These are phyloP conservation scores for Aspergillus carlsbadensis DNA, from an alignment of 495 filamentous ascomycete genomes.

Conservation along the genomic window DNA sequence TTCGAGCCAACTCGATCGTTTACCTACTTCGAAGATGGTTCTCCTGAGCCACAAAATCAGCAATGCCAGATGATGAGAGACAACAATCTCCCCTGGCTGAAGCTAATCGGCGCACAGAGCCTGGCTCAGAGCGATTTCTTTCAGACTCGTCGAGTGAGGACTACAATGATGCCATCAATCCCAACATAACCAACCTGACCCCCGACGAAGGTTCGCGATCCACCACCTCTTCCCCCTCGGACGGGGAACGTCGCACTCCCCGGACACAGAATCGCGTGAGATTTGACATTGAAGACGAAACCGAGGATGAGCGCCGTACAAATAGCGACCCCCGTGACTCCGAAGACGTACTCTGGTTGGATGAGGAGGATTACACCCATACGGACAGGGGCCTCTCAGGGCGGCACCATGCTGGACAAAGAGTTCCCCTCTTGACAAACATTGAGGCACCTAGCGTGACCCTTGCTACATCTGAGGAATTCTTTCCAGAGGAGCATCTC, in stretches of 20 bases:
- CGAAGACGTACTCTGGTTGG: slow-evolving; percentile 48
- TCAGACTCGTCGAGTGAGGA: slow-evolving; percentile 25
- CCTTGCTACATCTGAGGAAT: slow-evolving; percentile 62
- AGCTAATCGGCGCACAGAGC: slow-evolving; percentile 25
- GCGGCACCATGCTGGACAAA: slow-evolving; percentile 38
- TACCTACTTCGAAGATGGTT: not conserved
- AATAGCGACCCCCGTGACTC: slow-evolving; percentile 37
- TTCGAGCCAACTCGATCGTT: not conserved
- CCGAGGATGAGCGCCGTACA: slow-evolving; percentile 34
- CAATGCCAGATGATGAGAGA: slow-evolving; percentile 46
- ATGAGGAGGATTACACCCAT: slow-evolving; percentile 57
- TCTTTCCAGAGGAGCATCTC: slow-evolving; percentile 58
- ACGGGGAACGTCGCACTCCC: slow-evolving; percentile 59
- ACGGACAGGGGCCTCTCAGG: slow-evolving; percentile 23
- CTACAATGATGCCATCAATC: slow-evolving; percentile 27
- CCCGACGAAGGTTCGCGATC: slow-evolving; percentile 36
- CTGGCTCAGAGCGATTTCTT: slow-evolving; percentile 33
- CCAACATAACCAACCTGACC: slow-evolving; percentile 19
- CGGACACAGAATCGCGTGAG: slow-evolving; percentile 83
- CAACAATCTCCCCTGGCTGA: slow-evolving; percentile 30
- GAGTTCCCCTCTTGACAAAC: slow-evolving; percentile 74
- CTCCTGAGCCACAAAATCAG: slow-evolving; percentile 25
- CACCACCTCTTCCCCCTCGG: slow-evolving; percentile 41
- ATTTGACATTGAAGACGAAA: slow-evolving; percentile 67
- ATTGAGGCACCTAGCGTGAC: slow-evolving; percentile 89